Base-by-base conservation (phyloP, 768 basidiomycete genomes). In the Kwoniella newhampshirensis region DNA sequence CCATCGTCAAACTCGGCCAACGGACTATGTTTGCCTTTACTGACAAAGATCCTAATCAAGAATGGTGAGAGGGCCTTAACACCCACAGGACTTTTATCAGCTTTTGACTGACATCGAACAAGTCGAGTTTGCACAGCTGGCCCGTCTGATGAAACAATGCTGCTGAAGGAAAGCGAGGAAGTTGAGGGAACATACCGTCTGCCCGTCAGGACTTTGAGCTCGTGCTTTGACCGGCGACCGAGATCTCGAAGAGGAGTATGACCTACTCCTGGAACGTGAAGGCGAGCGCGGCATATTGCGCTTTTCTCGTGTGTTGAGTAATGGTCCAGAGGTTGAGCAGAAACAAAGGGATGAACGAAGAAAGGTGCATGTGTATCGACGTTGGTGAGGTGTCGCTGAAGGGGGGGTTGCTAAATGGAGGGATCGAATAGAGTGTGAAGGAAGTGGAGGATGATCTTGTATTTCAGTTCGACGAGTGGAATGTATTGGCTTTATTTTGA, bases 1-100 rank as follows among this genome's bases (percentile, higher is more conserved):
- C 71, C 71, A 4, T 70, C 64, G 35, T 73, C 71, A 55, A 73
- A 73, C 13, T 70, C 71, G 2, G 51, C 21, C 54, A 73, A 55
- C 3, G 68, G 66, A 5, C 64, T 57, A 58, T 73, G 71, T 54
- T 59, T 57, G 3, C 68, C 68, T 48, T 70, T 68, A 2, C 66
- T 65, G 4, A 73, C 57, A 47, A 66, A 70, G 8, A 70, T 40
- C 11, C 71, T 57, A 28, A 73, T 70, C 32, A 73, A 58, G 60
- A 70, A 70, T 9, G 71, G 71, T 18, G 56, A 57, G 27, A 49
- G 9, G 27, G 13, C 35, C 54, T 56, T 23, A 18, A 17, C 3
- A 28, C 26, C 53, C 60, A n/a, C n/a, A n/a, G n/a, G n/a, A n/a
- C n/a, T n/a, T n/a, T n/a, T n/a, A n/a, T n/a, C n/a, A n/a, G n/a